Conservation (phyloP, 1,139 yeast genomes). For the Taiozyma onychis region DNA sequence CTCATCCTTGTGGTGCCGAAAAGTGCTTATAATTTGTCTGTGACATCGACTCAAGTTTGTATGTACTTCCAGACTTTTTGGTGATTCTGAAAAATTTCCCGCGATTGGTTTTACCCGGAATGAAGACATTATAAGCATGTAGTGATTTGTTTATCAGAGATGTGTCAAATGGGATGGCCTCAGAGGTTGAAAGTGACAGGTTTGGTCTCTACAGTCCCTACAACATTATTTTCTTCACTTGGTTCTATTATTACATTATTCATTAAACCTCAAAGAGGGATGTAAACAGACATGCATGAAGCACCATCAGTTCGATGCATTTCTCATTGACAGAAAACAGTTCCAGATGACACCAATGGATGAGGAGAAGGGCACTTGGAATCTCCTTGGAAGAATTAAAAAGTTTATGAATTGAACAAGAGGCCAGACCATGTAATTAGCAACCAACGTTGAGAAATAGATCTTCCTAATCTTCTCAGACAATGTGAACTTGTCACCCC, state of each 20-base stretch:
- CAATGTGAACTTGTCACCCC: conserved; percentile 63
- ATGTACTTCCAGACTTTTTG: not conserved
- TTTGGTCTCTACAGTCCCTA: not conserved
- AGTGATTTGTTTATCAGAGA: not conserved
- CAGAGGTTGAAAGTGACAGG: too few relatives aligned
- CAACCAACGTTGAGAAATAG: conserved; percentile 70
- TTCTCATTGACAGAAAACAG: conserved; percentile 71
- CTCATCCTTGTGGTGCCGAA: conserved; percentile 6
- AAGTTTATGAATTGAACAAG: conserved; percentile 89
- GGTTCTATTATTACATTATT: not conserved
- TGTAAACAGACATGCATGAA: not conserved
- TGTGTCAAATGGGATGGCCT: not conserved
- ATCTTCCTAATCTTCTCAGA: conserved; percentile 55
- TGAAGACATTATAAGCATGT: not conserved
- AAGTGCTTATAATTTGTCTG: not conserved
- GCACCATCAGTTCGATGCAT: conserved; percentile 19
- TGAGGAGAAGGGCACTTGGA: conserved; percentile 90
- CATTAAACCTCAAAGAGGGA: not conserved
- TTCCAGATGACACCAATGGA: conserved; percentile 47
- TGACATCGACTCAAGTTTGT: not conserved
- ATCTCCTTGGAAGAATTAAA: conserved; percentile 65
- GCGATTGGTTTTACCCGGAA: not conserved
- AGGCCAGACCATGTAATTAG: conserved; percentile 91
- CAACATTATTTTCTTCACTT: too few relatives aligned
- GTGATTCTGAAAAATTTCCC: not conserved